Conservation (phyloP, 2,329 filamentous ascomycete genomes). For the Paracoccidioides lutzii region DNA sequence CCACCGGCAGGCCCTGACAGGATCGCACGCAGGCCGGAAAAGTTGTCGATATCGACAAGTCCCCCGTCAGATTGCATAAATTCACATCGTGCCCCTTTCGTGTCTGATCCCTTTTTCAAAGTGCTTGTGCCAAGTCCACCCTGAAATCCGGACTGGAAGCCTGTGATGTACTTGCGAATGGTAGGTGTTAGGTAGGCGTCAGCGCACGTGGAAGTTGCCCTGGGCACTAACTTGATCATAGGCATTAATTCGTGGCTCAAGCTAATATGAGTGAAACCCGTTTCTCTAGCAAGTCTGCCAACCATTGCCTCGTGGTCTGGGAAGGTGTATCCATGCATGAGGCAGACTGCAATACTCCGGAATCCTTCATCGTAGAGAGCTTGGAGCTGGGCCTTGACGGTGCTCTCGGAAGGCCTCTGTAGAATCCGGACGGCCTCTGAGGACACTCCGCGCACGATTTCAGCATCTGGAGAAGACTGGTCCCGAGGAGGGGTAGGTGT, state of each 20-base stretch:
- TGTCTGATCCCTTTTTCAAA: constrained; percentile 52
- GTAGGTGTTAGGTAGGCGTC: constrained; percentile 70
- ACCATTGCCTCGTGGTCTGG: constrained; percentile 72
- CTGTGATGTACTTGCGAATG: constrained; percentile 63
- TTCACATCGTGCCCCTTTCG: constrained; percentile 65
- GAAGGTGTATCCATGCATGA: constrained; percentile 90
- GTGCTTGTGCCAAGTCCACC: constrained; percentile 67
- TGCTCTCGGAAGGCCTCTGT: constrained; percentile 43
- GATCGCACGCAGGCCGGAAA: constrained; percentile 75
- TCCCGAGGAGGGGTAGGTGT: constrained; percentile 34
- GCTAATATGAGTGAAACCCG: constrained; percentile 74
- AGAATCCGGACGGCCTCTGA: constrained; percentile 64
- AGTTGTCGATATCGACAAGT: constrained; percentile 40
- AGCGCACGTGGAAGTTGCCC: constrained; percentile 64
- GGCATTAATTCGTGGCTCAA: constrained; percentile 69
- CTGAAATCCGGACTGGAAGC: constrained; percentile 67
- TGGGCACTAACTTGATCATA: constrained; percentile 73
- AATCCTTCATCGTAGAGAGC: constrained; percentile 58
- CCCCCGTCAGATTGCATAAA: constrained; percentile 88
- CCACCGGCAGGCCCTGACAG: constrained; percentile 84
- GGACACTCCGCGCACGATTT: constrained; percentile 57
- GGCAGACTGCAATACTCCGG: constrained; percentile 70
- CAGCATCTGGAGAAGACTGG: constrained; percentile 32
- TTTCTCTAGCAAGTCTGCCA: constrained; percentile 60
- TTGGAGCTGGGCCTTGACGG: constrained; percentile 47